A percentile compares a stretch with the other conserved stretches of the same genome.
These are phyloP conservation scores for Rhodotorula sphaerocarpa DNA, from an alignment of 768 basidiomycete genomes.

Conservation along the genomic window DNA sequence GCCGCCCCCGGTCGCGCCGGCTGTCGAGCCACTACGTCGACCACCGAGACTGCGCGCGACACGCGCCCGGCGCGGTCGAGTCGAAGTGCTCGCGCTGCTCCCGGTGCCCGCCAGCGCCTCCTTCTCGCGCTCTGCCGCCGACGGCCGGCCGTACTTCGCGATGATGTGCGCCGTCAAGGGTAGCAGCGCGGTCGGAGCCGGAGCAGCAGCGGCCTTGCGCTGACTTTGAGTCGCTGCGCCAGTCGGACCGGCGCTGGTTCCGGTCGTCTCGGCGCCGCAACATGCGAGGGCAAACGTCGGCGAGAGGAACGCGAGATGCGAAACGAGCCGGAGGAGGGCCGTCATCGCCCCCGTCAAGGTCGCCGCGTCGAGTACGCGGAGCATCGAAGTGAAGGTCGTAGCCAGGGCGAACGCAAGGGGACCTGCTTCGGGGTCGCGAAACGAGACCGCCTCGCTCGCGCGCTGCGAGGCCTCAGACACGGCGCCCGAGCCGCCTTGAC, in stretches of 20 bases:
- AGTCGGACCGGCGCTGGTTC: neutral
- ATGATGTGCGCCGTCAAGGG: constrained; percentile 2
- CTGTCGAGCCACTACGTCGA: neutral
- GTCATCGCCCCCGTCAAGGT: constrained; percentile 21
- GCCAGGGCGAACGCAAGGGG: constrained; percentile 12
- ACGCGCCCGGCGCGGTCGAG: constrained; percentile 1
- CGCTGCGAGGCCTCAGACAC: neutral
- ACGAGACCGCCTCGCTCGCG: neutral
- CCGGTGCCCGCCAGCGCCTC: no score
- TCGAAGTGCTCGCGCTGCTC: neutral
- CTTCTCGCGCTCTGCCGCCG: no score
- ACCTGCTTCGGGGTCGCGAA: neutral
- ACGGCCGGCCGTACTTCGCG: constrained; percentile 8
- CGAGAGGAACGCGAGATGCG: constrained; percentile 21
- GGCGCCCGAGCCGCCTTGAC: neutral
- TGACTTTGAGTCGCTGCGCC: neutral
- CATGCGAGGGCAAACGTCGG: neutral
- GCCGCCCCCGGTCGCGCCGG: neutral
- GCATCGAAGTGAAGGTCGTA: neutral
- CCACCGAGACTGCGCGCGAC: neutral
- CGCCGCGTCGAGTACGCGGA: constrained; percentile 9
- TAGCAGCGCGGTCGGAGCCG: neutral
- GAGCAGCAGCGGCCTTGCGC: neutral
- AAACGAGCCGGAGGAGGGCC: constrained; percentile 14
- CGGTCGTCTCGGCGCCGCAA: neutral